These are phyloP conservation scores for Porodaedalea pini DNA, from an alignment of 1,284 basidiomycete species.

Conservation along the genomic window DNA sequence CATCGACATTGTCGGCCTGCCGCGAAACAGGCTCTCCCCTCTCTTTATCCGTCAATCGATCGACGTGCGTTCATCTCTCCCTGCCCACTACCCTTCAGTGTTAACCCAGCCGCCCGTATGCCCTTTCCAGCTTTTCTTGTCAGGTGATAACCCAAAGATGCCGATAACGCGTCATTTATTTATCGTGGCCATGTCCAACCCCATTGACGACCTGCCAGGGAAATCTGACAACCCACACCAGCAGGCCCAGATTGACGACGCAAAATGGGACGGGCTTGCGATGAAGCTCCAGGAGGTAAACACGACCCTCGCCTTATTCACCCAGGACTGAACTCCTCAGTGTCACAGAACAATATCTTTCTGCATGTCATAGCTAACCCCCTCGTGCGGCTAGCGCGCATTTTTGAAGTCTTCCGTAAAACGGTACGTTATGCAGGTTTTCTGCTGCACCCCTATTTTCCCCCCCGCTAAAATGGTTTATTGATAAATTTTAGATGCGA, in stretches of 20 bases:
- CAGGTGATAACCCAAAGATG: conserved; percentile 6
- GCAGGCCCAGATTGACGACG: conserved; percentile 1
- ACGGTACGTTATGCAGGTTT: conserved; percentile 10
- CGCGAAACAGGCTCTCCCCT: conserved; percentile 20
- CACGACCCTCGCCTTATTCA: neutral
- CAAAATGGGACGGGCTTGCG: conserved; percentile 14
- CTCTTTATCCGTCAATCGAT: conserved; percentile 21
- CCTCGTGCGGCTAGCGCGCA: conserved; percentile 9
- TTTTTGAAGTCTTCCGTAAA: conserved; percentile 20
- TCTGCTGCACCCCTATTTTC: neutral
- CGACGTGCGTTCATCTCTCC: conserved; percentile 12
- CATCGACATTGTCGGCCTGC: conserved; percentile 21
- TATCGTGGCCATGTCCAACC: conserved; percentile 21
- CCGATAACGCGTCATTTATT: conserved; percentile 19
- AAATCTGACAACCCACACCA: conserved; percentile 5
- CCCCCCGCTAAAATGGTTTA: neutral
- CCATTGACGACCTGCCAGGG: conserved; percentile 14
- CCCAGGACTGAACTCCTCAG: conserved; percentile 1
- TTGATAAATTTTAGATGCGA: conserved; percentile 11
- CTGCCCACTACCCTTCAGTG: neutral
- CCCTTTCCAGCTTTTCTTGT: conserved; percentile 14
- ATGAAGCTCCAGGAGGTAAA: conserved; percentile 16
- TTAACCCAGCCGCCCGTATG: neutral
- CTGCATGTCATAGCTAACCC: conserved; percentile 20
- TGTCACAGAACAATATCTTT: conserved; percentile 19